Base-by-base conservation (phyloP, 495 filamentous ascomycete genomes). In the Aspergillus steynii region DNA sequence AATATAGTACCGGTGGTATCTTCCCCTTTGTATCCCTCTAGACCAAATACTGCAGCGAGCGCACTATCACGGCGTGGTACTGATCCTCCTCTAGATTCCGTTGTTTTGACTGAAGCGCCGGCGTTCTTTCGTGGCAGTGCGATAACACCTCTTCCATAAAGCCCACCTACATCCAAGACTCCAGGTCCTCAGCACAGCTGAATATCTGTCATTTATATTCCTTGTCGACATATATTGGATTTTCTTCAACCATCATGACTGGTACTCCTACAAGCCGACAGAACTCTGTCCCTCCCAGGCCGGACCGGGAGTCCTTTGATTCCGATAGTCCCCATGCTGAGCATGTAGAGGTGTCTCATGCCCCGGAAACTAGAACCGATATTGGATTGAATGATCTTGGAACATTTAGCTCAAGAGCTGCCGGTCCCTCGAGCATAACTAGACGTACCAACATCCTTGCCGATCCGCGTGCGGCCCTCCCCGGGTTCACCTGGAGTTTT, bases 311-410 rank as follows among this genome's bases (percentile, higher is more conserved):
- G 4, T 56, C n/a, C 37, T 20, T 37, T 10, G 52, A 37, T 0
- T 20, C 5, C n/a, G 52, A 54, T 20, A 25, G 6, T 25, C 48
- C 57, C 4, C 26, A 55, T n/a, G 27, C 50, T 49, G 49, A 60
- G 28, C 58, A 60, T 55, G 58, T 60, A 25, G 58, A 60, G 31
- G 20, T 34, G 8, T 8, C 45, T 15, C 15, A 20, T 49, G 34
- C 6, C 7, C 37, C 37, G 9, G 28, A 49, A 29, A 50, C 32
- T 0, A 28, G 45, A 0, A 32, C 26, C 9, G n/a, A 4, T 29
- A 3, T 37, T 15, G 25, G 37, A n/a, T 5, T 15, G 31, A 42
- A 42, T 8, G 26, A n/a, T 0, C 27, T 29, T 25, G 52, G 28
- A 54, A 45, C 0, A n/a, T 46, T 4, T 46, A 58, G 15, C 27